Conservation (phyloP, 441 rosid genomes). For the Gossypium trilobum region DNA sequence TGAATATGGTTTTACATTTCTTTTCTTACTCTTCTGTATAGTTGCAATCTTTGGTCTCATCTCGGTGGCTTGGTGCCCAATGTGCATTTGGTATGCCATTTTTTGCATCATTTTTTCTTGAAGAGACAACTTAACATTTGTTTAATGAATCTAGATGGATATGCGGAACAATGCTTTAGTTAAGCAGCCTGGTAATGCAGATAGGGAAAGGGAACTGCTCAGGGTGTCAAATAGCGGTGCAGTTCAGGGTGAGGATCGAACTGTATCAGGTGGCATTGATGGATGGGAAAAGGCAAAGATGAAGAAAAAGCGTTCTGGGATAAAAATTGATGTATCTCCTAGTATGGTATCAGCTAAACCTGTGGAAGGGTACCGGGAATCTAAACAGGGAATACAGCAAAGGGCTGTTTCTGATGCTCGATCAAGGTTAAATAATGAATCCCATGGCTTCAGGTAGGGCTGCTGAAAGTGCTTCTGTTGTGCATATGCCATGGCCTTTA, state of each 20-base stretch:
- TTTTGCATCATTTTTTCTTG: conserved; percentile 16
- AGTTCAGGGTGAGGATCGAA: conserved; percentile 63
- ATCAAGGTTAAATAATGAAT: conserved; percentile 64
- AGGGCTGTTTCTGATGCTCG: conserved; percentile 54
- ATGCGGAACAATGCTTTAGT: conserved; percentile 55
- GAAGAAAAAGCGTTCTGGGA: conserved; percentile 95
- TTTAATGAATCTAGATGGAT: conserved; percentile 48
- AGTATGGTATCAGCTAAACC: conserved; percentile 45
- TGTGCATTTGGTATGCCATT: conserved; percentile 11
- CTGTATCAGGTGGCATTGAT: conserved; percentile 63
- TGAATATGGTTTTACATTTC: not conserved
- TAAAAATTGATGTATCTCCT: conserved; percentile 67
- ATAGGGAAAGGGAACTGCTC: conserved; percentile 65
- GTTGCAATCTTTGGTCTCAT: conserved; percentile 4
- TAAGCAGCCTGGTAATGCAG: conserved; percentile 58
- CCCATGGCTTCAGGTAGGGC: conserved; percentile 67
- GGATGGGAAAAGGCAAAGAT: conserved; percentile 96
- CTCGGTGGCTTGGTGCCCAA: not conserved
- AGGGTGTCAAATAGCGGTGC: conserved; percentile 50
- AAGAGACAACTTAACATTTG: conserved; percentile 15
- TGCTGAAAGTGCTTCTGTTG: conserved; percentile 9
- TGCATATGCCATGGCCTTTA: conserved; percentile 8
- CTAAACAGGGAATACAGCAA: conserved; percentile 69
- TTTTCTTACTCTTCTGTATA: not conserved
- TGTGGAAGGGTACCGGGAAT: conserved; percentile 59